Evolutionary conservation across 2,329 filamentous ascomycete species (phyloP).

Genomic region (Fusarium citri): DNA sequence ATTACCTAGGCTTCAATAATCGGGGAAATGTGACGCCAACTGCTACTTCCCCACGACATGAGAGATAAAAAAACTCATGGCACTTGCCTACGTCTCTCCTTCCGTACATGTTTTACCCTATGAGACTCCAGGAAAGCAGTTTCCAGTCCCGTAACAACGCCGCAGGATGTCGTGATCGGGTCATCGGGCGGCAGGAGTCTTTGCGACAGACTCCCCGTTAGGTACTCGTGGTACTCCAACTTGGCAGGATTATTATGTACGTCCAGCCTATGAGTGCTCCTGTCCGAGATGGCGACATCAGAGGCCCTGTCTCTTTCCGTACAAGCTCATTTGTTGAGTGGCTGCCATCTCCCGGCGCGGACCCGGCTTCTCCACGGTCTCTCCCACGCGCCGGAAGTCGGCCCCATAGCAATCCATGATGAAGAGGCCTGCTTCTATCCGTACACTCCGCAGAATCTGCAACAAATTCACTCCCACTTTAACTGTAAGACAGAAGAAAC

Average conservation of each 20-base stretch:
- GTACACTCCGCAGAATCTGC: background rate
- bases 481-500: background rate
- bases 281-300: conserved; percentile 40
- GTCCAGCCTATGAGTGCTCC: conserved; percentile 27
- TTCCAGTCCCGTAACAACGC: conserved; percentile 27
- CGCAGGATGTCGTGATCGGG: conserved; percentile 38
- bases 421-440: background rate
- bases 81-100: background rate
- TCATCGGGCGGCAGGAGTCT: conserved; percentile 35
- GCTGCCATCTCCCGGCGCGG: conserved; percentile 3
- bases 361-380: conserved; percentile 21
- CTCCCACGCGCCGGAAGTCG: conserved; percentile 43
- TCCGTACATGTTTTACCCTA: conserved; percentile 12
- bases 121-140: background rate
- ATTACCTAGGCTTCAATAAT: conserved; percentile 3
- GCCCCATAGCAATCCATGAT: conserved; percentile 15
- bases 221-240: conserved; percentile 5
- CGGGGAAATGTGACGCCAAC: conserved; percentile 8
- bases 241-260: background rate
- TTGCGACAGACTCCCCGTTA: conserved; percentile 28
- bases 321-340: conserved; percentile 29
- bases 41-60: conserved; percentile 11
- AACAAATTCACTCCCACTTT: background rate
- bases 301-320: conserved; percentile 11
- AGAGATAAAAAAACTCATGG: conserved; percentile 21